These are phyloP conservation scores for Syzygium jambos DNA, from an alignment of 345 rosid species.

Conservation along the genomic window DNA sequence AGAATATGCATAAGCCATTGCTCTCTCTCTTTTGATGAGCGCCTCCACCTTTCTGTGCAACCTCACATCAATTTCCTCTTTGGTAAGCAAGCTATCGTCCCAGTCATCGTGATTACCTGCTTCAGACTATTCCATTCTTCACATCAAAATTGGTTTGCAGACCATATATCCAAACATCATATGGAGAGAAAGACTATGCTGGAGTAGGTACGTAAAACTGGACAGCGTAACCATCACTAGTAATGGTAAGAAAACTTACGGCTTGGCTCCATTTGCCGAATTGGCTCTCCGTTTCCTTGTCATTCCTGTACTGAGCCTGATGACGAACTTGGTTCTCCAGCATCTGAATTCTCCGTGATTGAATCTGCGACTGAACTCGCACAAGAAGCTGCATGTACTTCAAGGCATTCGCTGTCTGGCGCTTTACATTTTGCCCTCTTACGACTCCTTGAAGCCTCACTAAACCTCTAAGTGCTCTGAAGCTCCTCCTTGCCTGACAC, in stretches of 20 bases:
- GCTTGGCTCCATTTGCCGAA: constrained; percentile 55
- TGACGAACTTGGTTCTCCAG: constrained; percentile 64
- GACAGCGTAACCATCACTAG: neutral
- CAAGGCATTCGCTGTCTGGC: constrained; percentile 86
- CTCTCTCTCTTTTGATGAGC: constrained; percentile 70
- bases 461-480: constrained; percentile 84
- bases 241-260: constrained; percentile 22
- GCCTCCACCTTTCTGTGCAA: constrained; percentile 80
- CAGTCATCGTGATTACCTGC: constrained; percentile 60
- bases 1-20: constrained; percentile 91
- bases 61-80: constrained; percentile 68
- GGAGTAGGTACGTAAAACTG: neutral
- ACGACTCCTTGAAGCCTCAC: constrained; percentile 98
- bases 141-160: neutral
- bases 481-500: constrained; percentile 81
- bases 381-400: constrained; percentile 92
- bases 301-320: constrained; percentile 28
- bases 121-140: constrained; percentile 36
- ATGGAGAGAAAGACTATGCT: neutral
- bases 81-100: constrained; percentile 83
- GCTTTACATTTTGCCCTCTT: constrained; percentile 80
- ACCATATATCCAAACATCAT: neutral
- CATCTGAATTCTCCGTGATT: constrained; percentile 89
- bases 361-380: constrained; percentile 96
- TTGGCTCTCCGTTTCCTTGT: constrained; percentile 48